Base-by-base conservation (phyloP, 768 basidiomycete genomes). In the Gymnopilus junonius region DNA sequence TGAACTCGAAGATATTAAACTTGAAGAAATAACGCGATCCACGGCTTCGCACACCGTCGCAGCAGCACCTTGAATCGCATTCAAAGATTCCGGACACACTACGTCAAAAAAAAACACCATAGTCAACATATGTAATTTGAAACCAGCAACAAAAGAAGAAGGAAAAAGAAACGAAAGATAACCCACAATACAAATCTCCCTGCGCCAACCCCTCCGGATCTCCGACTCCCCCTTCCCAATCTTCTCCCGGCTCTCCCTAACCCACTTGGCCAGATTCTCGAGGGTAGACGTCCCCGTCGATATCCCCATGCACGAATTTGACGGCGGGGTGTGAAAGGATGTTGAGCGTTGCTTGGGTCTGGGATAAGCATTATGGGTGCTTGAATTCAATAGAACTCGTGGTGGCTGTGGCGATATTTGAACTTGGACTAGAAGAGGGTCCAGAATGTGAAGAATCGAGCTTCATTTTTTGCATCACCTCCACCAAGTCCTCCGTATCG, bases 41-140 rank as follows among this genome's bases (percentile, higher is more conserved):
- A 98, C 90, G 0, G 94, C 95, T 75, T 97, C 90, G 73, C 93
- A 95, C 0, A 94, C 86, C 0, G 94, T 89, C 0, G 92, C 93
- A 0, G 94, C 70, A 1, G 94, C 91, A 0, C 93, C 93, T 71
- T 90, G 85, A 34, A 97, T 89, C 0, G 95, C 93, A 31, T 85
- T 80, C 1, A 94, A 73, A 5, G 93, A 93, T 53, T 81, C 83
- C 0, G 89, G 87, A 67, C 91, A 94, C n/a, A 97, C 93, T 94
- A 58, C n/a, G n/a, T n/a, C n/a, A n/a, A n/a, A n/a, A n/a, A n/a
- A n/a, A n/a, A n/a, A n/a, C n/a, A n/a, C n/a, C n/a, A n/a, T n/a
- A n/a, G n/a, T n/a, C n/a, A n/a, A n/a, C n/a, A n/a, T n/a, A n/a
- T n/a, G n/a, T n/a, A n/a, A 32, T n/a, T 8, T n/a, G n/a, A n/a